Base-by-base conservation (phyloP, 2,329 filamentous ascomycete species). In the Chaetomium globosum region DNA sequence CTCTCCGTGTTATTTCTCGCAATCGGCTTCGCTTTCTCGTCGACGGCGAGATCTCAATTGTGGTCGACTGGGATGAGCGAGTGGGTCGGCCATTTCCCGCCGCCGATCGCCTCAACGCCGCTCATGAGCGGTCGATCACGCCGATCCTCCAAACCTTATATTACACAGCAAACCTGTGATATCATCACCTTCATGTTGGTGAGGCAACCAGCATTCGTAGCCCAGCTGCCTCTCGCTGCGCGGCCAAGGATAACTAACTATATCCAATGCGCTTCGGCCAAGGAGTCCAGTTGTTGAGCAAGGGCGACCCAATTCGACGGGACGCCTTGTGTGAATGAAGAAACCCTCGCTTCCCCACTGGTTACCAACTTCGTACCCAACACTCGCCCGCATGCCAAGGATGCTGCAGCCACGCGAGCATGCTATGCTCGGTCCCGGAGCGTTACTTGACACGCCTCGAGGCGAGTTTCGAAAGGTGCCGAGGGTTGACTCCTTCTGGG, bases 121-220 rank as follows among this genome's bases (percentile, higher is more conserved):
- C 61, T 48, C 56, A 39, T 36, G 23, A 59, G 23, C 16, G 53
- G 64, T 43, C 60, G 64, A 65, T 65, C 63, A 43, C 59, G 63
- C 19, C 63, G 63, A 65, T 65, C 63, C 16, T 8, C 26, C 21
- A 54, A 54, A 54, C 54, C 39, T 65, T 64, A 54, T 33, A 21
- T 28, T 26, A 26, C 21, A 21, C 26, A 31, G 26, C 13, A 26
- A 9, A 39, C 4, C 48, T 19, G 26, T 55, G 59, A 49, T 55
- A 55, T 55, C 51, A 55, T 55, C 48, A 49, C 39, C 1, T 21
- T 5, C 9, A 19, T 43, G 16, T 19, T 43, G 3, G 39, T 43
- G 16, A 43, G 39, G 36, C 12, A 39, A 13, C 36, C 33, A 9
- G 12, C 3, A 3, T 36, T 9, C 33, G 33, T 10, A 3, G 26